Base-by-base conservation (phyloP, 495 filamentous ascomycete genomes). In the Trichoderma erinaceum region DNA sequence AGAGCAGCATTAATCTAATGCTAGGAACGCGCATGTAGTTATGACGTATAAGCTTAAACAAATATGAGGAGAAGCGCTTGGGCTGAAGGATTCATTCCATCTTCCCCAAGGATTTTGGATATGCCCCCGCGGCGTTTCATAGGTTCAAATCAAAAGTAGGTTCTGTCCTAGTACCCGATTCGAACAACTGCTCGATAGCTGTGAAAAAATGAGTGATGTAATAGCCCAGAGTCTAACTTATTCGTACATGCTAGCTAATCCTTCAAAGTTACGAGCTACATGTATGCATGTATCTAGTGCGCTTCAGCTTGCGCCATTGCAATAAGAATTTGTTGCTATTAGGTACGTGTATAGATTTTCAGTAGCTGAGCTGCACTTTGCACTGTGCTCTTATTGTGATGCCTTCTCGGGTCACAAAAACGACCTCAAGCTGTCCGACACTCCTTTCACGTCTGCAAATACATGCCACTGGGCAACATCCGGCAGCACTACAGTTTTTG, bases 11-110 rank as follows among this genome's bases (percentile, higher is more conserved):
- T 52, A 16, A 16, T 48, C n/a, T 0, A 52, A 52, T 23, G 21
- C 48, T 18, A 12, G 46, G 48, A 21, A n/a, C 7, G 48, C 11
- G 21, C 10, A 23, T 11, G 10, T 21, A 18, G 48, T 52, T 7
- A 52, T 52, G 48, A 52, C 48, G 48, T 52, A 52, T 4, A 52
- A 52, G 48, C 48, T 25, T n/a, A 52, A 52, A 38, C 35, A 21
- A 11, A 11, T n/a, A 52, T 21, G 48, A 52, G 48, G 48, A 52
- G 48, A 21, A 52, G 18, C 18, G 48, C 48, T 18, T 18, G 44
- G 4, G 50, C 50, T 58, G 50, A 58, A 61, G 56, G 25, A 61
- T 61, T 61, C 25, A 29, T 27, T 27, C 56, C 27, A 27, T 4
- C 3, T 18, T 21, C 29, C 44, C 44, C 13, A 1, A 6, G 13